Evolutionary conservation across 2,329 filamentous ascomycete species (phyloP).

Genomic region (Fusarium pseudograminearum): DNA sequence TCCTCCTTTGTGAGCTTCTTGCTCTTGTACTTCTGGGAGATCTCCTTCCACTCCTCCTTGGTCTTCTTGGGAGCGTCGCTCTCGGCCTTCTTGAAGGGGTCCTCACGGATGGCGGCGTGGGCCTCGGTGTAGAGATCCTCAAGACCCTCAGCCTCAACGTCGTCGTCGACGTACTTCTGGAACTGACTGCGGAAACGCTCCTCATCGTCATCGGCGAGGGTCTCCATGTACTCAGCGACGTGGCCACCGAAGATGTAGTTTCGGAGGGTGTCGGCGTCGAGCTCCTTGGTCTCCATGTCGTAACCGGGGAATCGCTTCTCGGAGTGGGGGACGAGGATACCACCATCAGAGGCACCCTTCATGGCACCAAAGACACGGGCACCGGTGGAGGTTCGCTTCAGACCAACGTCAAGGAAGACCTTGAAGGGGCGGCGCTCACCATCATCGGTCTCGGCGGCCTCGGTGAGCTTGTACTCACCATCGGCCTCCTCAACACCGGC

Average conservation of each 20-base stretch:
- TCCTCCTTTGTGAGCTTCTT: conserved; percentile 84
- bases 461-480: conserved; percentile 95
- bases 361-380: conserved; percentile 99
- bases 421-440: conserved; percentile 99
- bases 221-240: conserved; percentile 99
- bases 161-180: conserved; percentile 96
- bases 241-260: conserved; percentile 99
- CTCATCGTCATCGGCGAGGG: conserved; percentile 98
- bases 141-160: conserved; percentile 93
- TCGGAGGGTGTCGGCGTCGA: conserved; percentile 95
- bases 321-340: conserved; percentile 96
- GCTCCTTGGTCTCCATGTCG: conserved; percentile 98
- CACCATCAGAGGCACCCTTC: conserved; percentile 99
- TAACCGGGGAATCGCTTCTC: conserved; percentile 99
- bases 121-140: conserved; percentile 97
- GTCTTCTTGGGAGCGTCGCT: conserved; percentile 84
- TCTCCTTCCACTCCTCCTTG: conserved; percentile 97
- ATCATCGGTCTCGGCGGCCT: conserved; percentile 82
- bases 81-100: conserved; percentile 95
- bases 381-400: conserved; percentile 96
- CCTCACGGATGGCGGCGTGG: conserved; percentile 95
- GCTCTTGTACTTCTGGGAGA: conserved; percentile 89
- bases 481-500: conserved; percentile 95
- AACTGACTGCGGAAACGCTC: conserved; percentile 99
- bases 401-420: conserved; percentile 97